Base-by-base conservation (phyloP, 2,329 filamentous ascomycete species). In the Cladosporium austrohemisphaericum region DNA sequence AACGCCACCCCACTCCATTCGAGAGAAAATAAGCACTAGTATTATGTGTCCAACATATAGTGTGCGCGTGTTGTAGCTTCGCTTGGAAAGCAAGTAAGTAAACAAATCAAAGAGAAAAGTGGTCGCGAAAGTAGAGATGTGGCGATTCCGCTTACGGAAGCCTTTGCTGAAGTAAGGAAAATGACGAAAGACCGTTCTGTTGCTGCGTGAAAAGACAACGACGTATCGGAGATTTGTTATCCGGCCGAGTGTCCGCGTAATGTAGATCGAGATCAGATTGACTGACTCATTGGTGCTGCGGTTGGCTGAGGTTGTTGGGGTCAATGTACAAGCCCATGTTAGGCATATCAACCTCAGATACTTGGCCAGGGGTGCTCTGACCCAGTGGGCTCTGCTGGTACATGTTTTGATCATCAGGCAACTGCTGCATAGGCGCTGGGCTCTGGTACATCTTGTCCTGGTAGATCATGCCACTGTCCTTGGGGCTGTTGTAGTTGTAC, bases 261-360 rank as follows among this genome's bases (percentile, higher is more conserved):
- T 28, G 3, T 38, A 18, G 28, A 14, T 29, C 25, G 33, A 47
- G 33, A 29, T 35, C 44, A 47, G 44, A 18, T 47, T 33, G 35
- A 47, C 33, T 47, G 44, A 22, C 7, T 29, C 14, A 18, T 25
- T 47, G 38, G 9, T 47, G 44, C 18, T 38, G 44, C 16, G 25
- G 58, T 49, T 63, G 61, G 53, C 61, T 61, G n/a, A 65, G 60
- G 50, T 52, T 56, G 53, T 60, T 56, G 8, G 72, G 72, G 54
- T 75, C 72, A 48, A 76, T 69, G 43, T 71, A 75, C 57, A 72
- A 69, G 49, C 72, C 71, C 51, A 73, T 64, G 33, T 69, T 70
- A 41, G 72, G 66, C 69, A 74, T 71, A 56, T 74, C 71, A 26
- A 62, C 43, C 13, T 50, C 37, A 47, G 44, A 56, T 25, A 60